Percentiles rank a stretch among this genome's conserved stretches.
Evolutionary conservation across 2,329 filamentous ascomycete genomes (phyloP).

Genomic region (Talaromyces sp.): DNA sequence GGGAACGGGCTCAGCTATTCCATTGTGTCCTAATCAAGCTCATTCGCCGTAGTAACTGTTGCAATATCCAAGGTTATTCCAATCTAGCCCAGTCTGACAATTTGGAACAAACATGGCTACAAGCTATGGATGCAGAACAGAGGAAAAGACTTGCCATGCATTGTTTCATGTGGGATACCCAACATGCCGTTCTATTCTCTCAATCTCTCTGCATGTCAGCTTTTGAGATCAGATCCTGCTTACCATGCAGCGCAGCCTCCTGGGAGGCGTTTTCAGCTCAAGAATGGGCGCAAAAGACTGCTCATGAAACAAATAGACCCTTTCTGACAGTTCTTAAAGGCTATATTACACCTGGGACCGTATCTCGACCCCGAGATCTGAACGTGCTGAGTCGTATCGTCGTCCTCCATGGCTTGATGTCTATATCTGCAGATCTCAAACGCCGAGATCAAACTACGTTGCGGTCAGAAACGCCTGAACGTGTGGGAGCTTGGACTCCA

Average conservation of each 20-base stretch:
- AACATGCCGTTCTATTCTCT: slow-evolving; percentile 63
- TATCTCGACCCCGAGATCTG: slow-evolving; percentile 38
- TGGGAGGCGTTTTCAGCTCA: slow-evolving; percentile 58
- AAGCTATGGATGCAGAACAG: slow-evolving; percentile 56
- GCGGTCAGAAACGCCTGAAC: slow-evolving; percentile 41
- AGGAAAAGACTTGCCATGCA: slow-evolving; percentile 59
- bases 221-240: slow-evolving; percentile 56
- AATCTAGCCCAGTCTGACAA: slow-evolving; percentile 35
- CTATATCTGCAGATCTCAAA: slow-evolving; percentile 60
- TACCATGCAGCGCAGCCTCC: slow-evolving; percentile 53
- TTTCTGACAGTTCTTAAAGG: slow-evolving; percentile 56
- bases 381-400: slow-evolving; percentile 54
- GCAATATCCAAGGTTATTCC: slow-evolving; percentile 41
- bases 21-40: slow-evolving; percentile 55
- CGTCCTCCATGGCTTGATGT: slow-evolving; percentile 61
- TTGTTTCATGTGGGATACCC: slow-evolving; percentile 65
- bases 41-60: slow-evolving; percentile 53
- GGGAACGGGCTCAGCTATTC: slow-evolving; percentile 62
- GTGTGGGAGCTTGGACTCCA: slow-evolving; percentile 48
- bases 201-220: slow-evolving; percentile 65
- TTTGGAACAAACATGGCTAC: slow-evolving; percentile 49
- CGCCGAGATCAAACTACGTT: slow-evolving; percentile 60
- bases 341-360: slow-evolving; percentile 49
- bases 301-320: slow-evolving; percentile 34
- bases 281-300: slow-evolving; percentile 48